phyloP scores from a whole-genome alignment of 805 yeast genomes.

The Kodamaea kaohsiungensis region DNA sequence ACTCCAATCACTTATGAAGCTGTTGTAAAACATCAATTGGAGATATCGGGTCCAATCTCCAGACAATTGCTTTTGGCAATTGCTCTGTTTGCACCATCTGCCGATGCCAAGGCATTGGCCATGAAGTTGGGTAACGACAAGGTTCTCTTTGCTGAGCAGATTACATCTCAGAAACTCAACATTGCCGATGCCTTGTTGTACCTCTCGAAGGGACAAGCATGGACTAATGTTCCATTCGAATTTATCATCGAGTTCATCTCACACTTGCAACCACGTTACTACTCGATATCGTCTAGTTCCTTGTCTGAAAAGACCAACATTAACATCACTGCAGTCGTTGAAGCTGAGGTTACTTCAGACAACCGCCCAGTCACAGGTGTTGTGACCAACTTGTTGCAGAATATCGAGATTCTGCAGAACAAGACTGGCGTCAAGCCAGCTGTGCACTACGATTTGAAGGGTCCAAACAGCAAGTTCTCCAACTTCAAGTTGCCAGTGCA shows the following conservation, averaged over 20 bases:
- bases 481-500: slow-evolving; percentile 81
- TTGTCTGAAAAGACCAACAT: slow-evolving; percentile 70
- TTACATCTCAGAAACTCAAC: slow-evolving; percentile 63
- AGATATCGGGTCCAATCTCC: slow-evolving; percentile 90
- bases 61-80: slow-evolving; percentile 78
- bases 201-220: slow-evolving; percentile 63
- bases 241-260: slow-evolving; percentile 80
- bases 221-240: slow-evolving; percentile 80
- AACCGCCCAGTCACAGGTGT: slow-evolving; percentile 69
- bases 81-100: slow-evolving; percentile 79
- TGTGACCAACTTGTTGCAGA: slow-evolving; percentile 81
- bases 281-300: slow-evolving; percentile 92
- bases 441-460: slow-evolving; percentile 70
- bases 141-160: slow-evolving; percentile 61
- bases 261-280: slow-evolving; percentile 89
- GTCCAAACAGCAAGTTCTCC: slow-evolving; percentile 68
- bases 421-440: slow-evolving; percentile 38
- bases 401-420: slow-evolving; percentile 63
- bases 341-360: slow-evolving; percentile 45
- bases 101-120: slow-evolving; percentile 50
- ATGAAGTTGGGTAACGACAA: slow-evolving; percentile 65
- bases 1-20: slow-evolving; percentile 89
- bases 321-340: slow-evolving; percentile 91
- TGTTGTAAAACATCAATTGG: slow-evolving; percentile 81
- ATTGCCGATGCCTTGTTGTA: slow-evolving; percentile 70